Percentiles rank a stretch among this genome's conserved stretches.
Conservation (phyloP, 2,329 filamentous ascomycete genomes). For the Leptodontidium sp. region DNA sequence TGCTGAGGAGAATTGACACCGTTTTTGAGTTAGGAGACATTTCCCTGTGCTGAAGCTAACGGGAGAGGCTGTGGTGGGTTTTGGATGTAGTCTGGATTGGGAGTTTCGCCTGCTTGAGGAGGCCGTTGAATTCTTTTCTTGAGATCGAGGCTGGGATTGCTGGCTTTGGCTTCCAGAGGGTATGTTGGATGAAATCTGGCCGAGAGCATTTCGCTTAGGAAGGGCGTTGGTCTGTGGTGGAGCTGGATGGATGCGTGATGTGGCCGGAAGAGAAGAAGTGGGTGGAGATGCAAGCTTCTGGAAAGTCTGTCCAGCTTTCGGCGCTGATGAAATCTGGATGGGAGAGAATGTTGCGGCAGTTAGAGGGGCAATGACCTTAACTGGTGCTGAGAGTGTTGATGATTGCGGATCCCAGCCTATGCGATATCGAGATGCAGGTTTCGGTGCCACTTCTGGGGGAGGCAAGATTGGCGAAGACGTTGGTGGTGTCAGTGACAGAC, state of each 20-base stretch:
- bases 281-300: neutral
- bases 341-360: neutral
- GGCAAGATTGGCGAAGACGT: constrained; percentile 6
- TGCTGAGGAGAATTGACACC: constrained; percentile 26
- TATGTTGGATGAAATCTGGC: constrained; percentile 17
- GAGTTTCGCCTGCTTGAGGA: constrained; percentile 1
- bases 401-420: neutral
- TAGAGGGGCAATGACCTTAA: neutral
- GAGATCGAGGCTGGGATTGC: constrained; percentile 13
- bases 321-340: neutral
- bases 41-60: constrained; percentile 27
- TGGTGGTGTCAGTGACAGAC: constrained; percentile 15
- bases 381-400: neutral
- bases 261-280: neutral
- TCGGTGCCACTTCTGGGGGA: neutral
- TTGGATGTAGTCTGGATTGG: neutral
- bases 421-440: neutral
- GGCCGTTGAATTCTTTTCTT: neutral
- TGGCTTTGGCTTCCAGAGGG: constrained; percentile 10
- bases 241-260: neutral
- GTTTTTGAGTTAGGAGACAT: constrained; percentile 31
- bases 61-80: neutral
- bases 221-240: neutral
- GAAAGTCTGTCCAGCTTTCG: neutral
- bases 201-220: constrained; percentile 7